Evolutionary conservation across 169 alveolate genomes (phyloP), one percentile per base, ranked within the genome.

Genomic region (Plasmodium gonderi): DNA sequence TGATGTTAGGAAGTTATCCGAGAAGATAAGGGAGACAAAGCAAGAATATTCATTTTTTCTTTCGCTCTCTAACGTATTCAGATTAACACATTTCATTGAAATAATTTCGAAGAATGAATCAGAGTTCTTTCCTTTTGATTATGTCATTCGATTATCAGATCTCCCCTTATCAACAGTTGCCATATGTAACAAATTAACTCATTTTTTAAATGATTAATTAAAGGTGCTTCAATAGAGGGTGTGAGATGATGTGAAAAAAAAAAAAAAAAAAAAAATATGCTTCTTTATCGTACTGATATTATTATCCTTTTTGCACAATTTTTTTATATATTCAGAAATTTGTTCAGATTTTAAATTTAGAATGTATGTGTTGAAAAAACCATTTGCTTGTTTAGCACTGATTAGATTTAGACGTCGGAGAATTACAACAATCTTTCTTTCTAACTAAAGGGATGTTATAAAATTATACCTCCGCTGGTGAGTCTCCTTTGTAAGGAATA

Each of bases 1-100:
- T 4, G 93, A 87, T 51, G 79, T 54, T 60, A 87, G 68, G 45
- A 87, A 87, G 51, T 78, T 87, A 33, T 7, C 93, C 6, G 85
- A 87, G 20, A 75, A 87, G 44, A 40, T 87, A 6, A 87, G 44
- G 31, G 68, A 54, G 33, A 54, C 93, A 26, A 87, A 64, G 14
- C 26, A 60, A 4, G 78, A 74, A 2, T 87, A 87, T 40, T 87
- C 79, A 9, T 87, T 87, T 51, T 87, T 87, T 12, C 36, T 87
- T 23, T 87, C 93, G n/a, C 67, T 87, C 3, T 87, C 93, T 31
- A 51, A 40, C 67, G 45, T 20, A 4, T 42, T 51, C n/a, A 75
- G 68, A n/a, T 12, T 87, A 33, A 75, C 89, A 20, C 26, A 87
- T 20, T 75, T 87, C 33, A 87, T 87, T 26, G 80, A 75, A 75